Evolutionary conservation across 1,284 basidiomycete species (phyloP), one percentile per base, ranked within the genome.

Genomic region (Kwoniella shivajii): DNA sequence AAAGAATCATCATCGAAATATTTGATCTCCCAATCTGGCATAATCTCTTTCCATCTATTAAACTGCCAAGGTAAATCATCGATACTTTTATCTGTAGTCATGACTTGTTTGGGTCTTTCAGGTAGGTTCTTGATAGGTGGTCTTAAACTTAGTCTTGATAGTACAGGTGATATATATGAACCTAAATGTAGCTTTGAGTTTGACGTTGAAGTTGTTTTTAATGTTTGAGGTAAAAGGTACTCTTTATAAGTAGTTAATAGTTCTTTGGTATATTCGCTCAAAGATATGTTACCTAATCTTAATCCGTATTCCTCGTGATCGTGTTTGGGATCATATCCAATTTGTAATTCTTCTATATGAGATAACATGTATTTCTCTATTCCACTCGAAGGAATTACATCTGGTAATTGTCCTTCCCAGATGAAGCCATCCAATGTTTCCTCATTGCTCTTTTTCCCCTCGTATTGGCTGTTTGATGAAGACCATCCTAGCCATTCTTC

Each of bases 11-110:
- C 72, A 37, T 72, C 65, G 39, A 69, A 72, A 22, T 65, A 65
- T 43, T 61, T 60, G 36, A 71, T 61, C 22, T 66, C 58, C 63
- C 64, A 71, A 24, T 68, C 64, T 7, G 69, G 67, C 66, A 71
- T 71, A 38, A 69, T 59, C 50, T 69, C 59, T 34, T 63, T 61
- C 72, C 72, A 74, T 39, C 66, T 52, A 7, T 37, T 45, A 50
- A 74, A 74, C 46, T 71, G 60, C 34, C 36, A 52, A 0, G 72
- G 72, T 10, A 72, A 44, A 29, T 66, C 39, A 31, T 64, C 57
- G n/a, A 60, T 34, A 11, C 18, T 20, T 44, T 69, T 68, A 22
- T 74, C 72, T 0, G 72, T 74, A 20, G 72, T 72, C 27, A 68
- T 57, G 18, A 74, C 58, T n/a, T 66, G 65, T 16, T 65, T 57